Percentiles rank a stretch among this genome's conserved stretches.
Conservation (phyloP, 768 basidiomycete genomes). For the Piloderma croceum region DNA sequence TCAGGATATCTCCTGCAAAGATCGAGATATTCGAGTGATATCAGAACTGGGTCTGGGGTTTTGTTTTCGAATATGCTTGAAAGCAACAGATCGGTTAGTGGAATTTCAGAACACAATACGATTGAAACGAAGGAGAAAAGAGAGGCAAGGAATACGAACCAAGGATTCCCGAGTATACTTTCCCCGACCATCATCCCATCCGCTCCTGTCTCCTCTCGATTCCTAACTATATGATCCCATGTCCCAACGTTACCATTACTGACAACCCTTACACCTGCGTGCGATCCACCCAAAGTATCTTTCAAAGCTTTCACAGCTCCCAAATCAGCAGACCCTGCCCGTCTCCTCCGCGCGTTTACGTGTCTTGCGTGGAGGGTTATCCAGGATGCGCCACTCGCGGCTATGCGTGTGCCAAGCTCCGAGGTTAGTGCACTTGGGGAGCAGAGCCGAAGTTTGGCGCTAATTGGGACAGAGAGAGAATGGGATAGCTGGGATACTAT, state of each 20-base stretch:
- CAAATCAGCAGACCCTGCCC: constrained; percentile 70
- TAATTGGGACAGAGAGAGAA: constrained; percentile 59
- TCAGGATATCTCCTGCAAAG: constrained; percentile 49
- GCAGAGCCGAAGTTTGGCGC: constrained; percentile 58
- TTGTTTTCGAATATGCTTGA: constrained; percentile 51
- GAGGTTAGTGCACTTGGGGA: constrained; percentile 50
- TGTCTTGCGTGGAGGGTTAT: constrained; percentile 71
- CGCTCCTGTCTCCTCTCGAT: constrained; percentile 51
- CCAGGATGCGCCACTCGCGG: constrained; percentile 64
- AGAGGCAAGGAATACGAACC: constrained; percentile 35
- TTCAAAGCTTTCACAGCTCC: constrained; percentile 53
- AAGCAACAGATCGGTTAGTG: neutral
- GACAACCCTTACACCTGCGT: constrained; percentile 55
- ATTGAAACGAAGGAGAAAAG: neutral
- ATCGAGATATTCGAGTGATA: constrained; percentile 65
- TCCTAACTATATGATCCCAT: constrained; percentile 50
- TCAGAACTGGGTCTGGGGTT: constrained; percentile 57
- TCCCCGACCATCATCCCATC: constrained; percentile 82
- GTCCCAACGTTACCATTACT: constrained; percentile 76
- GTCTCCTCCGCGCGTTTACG: constrained; percentile 61
- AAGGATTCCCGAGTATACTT: constrained; percentile 68
- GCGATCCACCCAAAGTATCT: constrained; percentile 37
- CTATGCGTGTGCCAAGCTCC: constrained; percentile 51
- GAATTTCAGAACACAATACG: neutral
- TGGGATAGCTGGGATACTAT: constrained; percentile 60